Evolutionary conservation across 2,329 filamentous ascomycete genomes (phyloP), one percentile per base, ranked within the genome.

Genomic region (Orbilia brochopaga): DNA sequence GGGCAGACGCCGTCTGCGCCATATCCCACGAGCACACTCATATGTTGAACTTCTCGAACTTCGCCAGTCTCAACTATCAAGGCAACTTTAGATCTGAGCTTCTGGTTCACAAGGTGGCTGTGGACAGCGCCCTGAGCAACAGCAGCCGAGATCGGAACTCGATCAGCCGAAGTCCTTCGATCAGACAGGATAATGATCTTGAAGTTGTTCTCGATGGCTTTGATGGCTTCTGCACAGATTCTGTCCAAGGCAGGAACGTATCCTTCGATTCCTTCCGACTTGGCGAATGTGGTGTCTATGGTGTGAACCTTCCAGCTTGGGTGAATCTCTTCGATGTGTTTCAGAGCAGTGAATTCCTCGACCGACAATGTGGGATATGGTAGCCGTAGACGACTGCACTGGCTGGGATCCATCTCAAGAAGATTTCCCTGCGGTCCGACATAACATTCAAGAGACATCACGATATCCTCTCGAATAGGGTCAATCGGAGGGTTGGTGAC

Each of bases 401-500:
- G 93, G 27, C 89, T 88, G 66, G 90, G 82, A 77, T 96, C 89
- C 90, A 97, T 97, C 81, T 96, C 92, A 30, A 97, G 84, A 66
- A 97, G 82, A 79, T 97, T 97, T 69, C 93, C 93, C 81, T 97
- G 93, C 51, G 93, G 93, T 54, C 93, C 93, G 76, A 97, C 90
- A 79, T 97, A 97, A 77, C 93, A 95, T 79, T 96, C 92, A 44
- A 97, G 83, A 63, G 93, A 97, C 93, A 97, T 97, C 80, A 97
- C 93, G 77, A 97, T 94, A 27, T 92, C 93, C 84, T 97, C 93
- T 80, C 93, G 86, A 77, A 97, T 97, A 32, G 93, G 93, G 78
- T 97, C 93, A 78, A 97, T 97, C 13, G 93, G 93, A 76, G 93
- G 93, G 81, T 97, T 97, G 73, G 93, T 97, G 79, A 97, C 93